Conservation (phyloP, 2,329 filamentous ascomycete genomes). For the Cercospora berteroae region DNA sequence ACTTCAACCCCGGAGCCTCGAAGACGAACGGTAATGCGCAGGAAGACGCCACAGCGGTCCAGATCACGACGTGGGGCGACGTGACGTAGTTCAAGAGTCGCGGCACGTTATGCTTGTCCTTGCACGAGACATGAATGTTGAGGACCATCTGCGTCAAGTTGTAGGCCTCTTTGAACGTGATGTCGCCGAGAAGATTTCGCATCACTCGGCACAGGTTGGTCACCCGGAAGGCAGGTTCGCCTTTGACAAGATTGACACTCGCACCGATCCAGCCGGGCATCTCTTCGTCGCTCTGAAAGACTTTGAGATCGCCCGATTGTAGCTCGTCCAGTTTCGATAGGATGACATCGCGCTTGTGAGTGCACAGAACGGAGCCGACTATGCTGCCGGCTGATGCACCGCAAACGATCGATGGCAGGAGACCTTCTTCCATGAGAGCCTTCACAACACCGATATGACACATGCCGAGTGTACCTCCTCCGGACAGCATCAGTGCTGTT, state of each 20-base stretch:
- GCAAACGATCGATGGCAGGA: constrained; percentile 27
- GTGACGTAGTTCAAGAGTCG: constrained; percentile 89
- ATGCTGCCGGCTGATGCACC: constrained; percentile 30
- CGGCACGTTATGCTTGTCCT: constrained; percentile 82
- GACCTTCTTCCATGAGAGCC: constrained; percentile 19
- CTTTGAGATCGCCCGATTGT: constrained; percentile 24
- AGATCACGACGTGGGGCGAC: constrained; percentile 89
- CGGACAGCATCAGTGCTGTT: constrained; percentile 28
- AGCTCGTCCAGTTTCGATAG: constrained; percentile 25
- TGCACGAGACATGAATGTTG: constrained; percentile 90
- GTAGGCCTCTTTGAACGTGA: constrained; percentile 94
- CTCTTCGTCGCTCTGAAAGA: constrained; percentile 26
- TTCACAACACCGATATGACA: constrained; percentile 30
- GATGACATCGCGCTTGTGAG: constrained; percentile 23
- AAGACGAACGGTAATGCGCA: constrained; percentile 91
- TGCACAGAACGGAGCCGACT: constrained; percentile 28
- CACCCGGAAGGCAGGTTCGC: constrained; percentile 58
- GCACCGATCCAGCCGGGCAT: constrained; percentile 23
- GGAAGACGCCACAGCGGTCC: constrained; percentile 93
- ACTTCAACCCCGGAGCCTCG: constrained; percentile 71
- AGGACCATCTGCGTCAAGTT: constrained; percentile 88
- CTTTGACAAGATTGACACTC: constrained; percentile 23
- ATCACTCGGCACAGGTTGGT: constrained; percentile 77
- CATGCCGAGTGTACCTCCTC: constrained; percentile 29
- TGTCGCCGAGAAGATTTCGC: constrained; percentile 75